phyloP scores from a whole-genome alignment of 2,329 filamentous ascomycete genomes.

The Aspergillus pseudoterreus region DNA sequence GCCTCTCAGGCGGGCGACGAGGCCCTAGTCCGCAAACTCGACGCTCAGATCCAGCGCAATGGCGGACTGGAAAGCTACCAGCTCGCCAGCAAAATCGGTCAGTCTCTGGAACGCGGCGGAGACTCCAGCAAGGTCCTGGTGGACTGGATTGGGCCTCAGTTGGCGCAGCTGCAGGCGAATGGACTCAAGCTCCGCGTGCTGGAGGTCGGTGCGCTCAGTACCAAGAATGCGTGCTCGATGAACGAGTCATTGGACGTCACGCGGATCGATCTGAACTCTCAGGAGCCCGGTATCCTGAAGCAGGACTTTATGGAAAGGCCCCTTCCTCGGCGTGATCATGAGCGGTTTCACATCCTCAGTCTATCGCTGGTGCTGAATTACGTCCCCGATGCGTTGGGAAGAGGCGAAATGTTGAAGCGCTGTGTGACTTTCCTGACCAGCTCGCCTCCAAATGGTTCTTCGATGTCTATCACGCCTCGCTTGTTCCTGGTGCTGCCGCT shows the following conservation, averaged over 20 bases:
- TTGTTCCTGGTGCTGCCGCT: conserved; percentile 88
- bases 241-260: conserved; percentile 68
- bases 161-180: conserved; percentile 20
- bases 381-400: conserved; percentile 69
- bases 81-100: conserved; percentile 59
- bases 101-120: conserved; percentile 59
- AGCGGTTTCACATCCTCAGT: conserved; percentile 84
- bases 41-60: conserved; percentile 50
- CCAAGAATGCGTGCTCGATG: conserved; percentile 76
- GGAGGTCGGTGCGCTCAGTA: conserved; percentile 85
- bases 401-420: conserved; percentile 81
- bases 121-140: conserved; percentile 60
- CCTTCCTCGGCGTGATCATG: conserved; percentile 56
- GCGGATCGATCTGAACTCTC: conserved; percentile 87
- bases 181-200: conserved; percentile 60
- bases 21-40: conserved; percentile 40
- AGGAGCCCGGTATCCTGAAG: conserved; percentile 70
- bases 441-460: conserved; percentile 12
- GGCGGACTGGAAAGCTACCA: conserved; percentile 61
- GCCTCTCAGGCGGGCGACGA: conserved; percentile 48
- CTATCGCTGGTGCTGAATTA: conserved; percentile 93
- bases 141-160: conserved; percentile 50
- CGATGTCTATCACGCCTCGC: conserved; percentile 41
- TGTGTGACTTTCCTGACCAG: conserved; percentile 65
- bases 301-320: conserved; percentile 94